These are phyloP conservation scores for Emmonsiellopsis sp. DNA, from an alignment of 2,329 filamentous ascomycete species.

Conservation along the genomic window DNA sequence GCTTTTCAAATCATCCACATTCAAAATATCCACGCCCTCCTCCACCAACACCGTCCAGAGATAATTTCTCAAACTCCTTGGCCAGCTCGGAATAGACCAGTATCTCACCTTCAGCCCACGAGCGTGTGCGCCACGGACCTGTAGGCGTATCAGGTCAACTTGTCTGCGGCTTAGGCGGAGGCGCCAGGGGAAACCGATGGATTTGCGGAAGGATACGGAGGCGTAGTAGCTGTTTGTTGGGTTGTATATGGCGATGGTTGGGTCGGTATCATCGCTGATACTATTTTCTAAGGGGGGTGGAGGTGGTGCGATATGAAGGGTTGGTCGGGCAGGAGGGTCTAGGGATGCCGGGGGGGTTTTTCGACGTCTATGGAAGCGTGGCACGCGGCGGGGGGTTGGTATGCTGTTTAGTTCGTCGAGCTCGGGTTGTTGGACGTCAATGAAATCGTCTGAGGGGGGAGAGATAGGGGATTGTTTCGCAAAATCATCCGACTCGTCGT, in stretches of 20 bases:
- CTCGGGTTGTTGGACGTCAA: not conserved
- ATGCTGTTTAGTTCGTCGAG: not conserved
- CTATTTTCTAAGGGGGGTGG: no score
- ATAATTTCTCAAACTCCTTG: constrained; percentile 42
- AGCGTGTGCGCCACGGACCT: constrained; percentile 43
- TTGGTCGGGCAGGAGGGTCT: not conserved
- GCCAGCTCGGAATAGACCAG: constrained; percentile 49
- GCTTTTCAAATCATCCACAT: constrained; percentile 47
- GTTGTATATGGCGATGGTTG: constrained; percentile 34
- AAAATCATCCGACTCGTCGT: constrained; percentile 12
- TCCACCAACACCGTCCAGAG: constrained; percentile 45
- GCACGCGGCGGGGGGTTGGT: not conserved
- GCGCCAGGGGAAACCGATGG: constrained; percentile 42
- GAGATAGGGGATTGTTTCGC: not conserved
- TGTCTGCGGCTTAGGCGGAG: constrained; percentile 39
- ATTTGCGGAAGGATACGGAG: constrained; percentile 40
- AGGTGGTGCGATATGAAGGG: no score
- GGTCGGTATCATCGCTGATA: constrained; percentile 18
- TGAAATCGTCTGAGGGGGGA: not conserved
- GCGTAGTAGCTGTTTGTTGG: constrained; percentile 49
- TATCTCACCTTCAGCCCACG: constrained; percentile 48
- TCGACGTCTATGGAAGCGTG: not conserved
- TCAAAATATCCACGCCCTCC: constrained; percentile 48
- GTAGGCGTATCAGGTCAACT: constrained; percentile 38
- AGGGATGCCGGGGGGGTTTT: not conserved